Percentiles rank a stretch among this genome's conserved stretches.
Evolutionary conservation across 495 filamentous ascomycete genomes (phyloP).

Genomic region (Hypoxylon intermedium): DNA sequence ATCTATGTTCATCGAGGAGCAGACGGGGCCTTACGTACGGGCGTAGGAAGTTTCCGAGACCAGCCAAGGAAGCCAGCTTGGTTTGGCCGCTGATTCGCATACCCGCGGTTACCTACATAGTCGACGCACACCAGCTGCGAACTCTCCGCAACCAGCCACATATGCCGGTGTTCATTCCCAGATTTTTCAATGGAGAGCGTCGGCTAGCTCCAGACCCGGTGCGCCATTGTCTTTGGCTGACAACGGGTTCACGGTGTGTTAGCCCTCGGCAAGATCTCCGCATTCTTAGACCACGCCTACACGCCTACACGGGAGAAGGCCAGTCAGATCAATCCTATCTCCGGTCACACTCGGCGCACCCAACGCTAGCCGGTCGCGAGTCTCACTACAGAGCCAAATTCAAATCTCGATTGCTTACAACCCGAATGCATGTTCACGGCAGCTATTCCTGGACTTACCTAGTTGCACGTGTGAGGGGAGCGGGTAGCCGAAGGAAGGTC

Average conservation of each 20-base stretch:
- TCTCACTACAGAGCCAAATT: constrained; percentile 27
- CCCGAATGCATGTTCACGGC: constrained; percentile 8
- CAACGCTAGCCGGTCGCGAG: constrained; percentile 1
- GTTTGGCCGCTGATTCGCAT: constrained; percentile 26
- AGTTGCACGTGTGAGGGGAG: constrained; percentile 28
- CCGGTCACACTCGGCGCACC: background rate
- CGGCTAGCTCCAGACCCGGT: constrained; percentile 11
- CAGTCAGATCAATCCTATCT: background rate
- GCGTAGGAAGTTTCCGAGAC: constrained; percentile 35
- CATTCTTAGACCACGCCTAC: background rate
- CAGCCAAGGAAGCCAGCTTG: constrained; percentile 12
- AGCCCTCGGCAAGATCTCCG: background rate
- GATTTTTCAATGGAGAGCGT: constrained; percentile 6
- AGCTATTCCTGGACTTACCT: constrained; percentile 21
- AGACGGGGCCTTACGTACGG: constrained; percentile 36
- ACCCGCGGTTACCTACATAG: constrained; percentile 35
- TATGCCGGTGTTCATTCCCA: constrained; percentile 24
- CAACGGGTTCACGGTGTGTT: background rate
- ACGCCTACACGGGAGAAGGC: background rate
- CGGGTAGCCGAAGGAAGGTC: constrained; percentile 31
- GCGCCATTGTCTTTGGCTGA: background rate
- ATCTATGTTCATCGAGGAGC: constrained; percentile 35
- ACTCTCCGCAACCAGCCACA: constrained; percentile 31
- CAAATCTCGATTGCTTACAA: constrained; percentile 16
- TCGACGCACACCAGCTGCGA: constrained; percentile 31